Percentiles rank a stretch among this genome's conserved stretches.
These are phyloP conservation scores for Syzygium malaccense DNA, from an alignment of 441 rosid species.

Conservation along the genomic window DNA sequence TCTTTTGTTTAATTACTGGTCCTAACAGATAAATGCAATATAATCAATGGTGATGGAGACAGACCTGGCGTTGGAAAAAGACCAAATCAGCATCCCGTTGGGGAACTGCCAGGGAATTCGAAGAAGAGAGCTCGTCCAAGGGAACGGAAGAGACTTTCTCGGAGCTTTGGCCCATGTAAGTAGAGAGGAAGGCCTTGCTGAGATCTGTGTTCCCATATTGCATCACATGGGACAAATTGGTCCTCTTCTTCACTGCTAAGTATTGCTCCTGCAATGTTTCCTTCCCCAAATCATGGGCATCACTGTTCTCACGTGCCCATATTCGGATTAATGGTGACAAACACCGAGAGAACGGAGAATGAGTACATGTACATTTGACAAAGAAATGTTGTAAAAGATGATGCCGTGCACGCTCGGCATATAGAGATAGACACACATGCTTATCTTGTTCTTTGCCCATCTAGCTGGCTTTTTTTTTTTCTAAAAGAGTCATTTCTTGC, in stretches of 20 bases:
- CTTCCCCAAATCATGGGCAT: slow-evolving; percentile 60
- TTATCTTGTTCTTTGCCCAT: background rate
- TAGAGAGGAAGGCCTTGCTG: slow-evolving; percentile 40
- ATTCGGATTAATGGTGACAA: background rate
- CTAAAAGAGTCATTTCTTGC: background rate
- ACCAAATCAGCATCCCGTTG: slow-evolving; percentile 96
- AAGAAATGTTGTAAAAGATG: background rate
- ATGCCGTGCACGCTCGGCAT: background rate
- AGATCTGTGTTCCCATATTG: slow-evolving; percentile 65
- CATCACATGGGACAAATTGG: slow-evolving; percentile 83
- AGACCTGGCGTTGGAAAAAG: slow-evolving; percentile 90
- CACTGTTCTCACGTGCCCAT: slow-evolving; percentile 40
- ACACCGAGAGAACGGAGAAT: background rate
- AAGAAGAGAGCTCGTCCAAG: slow-evolving; percentile 49
- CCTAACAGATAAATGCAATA: background rate
- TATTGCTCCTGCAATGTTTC: slow-evolving; percentile 85
- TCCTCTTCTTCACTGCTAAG: slow-evolving; percentile 77
- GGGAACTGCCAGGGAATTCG: slow-evolving; percentile 54
- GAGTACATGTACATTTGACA: background rate
- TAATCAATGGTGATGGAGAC: background rate
- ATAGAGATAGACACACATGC: background rate
- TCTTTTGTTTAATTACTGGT: background rate
- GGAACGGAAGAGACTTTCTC: slow-evolving; percentile 77
- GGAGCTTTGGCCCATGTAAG: slow-evolving; percentile 83
- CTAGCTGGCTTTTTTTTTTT: background rate